phyloP scores from a whole-genome alignment of 2,329 filamentous ascomycete species.

The Cladophialophora psammophila region DNA sequence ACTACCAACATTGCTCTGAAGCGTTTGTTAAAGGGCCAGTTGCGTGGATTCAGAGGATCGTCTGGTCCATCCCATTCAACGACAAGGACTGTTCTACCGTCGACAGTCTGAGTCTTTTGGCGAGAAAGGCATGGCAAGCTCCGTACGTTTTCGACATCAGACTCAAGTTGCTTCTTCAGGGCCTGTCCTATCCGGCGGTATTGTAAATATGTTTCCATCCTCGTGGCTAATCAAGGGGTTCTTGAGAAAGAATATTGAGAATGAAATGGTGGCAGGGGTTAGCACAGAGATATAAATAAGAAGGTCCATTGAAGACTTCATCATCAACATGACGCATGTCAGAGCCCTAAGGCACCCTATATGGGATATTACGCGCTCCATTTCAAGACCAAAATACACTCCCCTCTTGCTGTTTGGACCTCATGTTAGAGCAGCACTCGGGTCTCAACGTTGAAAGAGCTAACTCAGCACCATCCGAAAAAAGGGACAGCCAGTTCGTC shows the following conservation, averaged over 20 bases:
- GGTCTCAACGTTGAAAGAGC: neutral
- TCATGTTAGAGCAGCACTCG: neutral
- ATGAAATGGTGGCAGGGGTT: neutral
- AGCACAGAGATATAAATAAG: conserved; percentile 1
- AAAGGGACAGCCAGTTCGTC: neutral
- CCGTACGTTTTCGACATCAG: conserved; percentile 15
- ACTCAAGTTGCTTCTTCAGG: conserved; percentile 28
- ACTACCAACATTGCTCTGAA: conserved; percentile 53
- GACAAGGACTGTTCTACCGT: conserved; percentile 45
- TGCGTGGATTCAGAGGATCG: conserved; percentile 51
- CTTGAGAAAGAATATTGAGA: neutral
- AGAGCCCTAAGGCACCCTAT: neutral
- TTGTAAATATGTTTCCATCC: conserved; percentile 33
- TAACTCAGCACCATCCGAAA: neutral
- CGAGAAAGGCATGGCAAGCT: conserved; percentile 27
- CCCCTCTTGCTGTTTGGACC: neutral
- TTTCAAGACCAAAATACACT: neutral
- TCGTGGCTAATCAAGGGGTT: neutral
- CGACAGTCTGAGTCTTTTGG: conserved; percentile 25
- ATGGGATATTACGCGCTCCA: neutral
- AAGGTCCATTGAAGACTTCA: neutral
- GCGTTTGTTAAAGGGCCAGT: conserved; percentile 47
- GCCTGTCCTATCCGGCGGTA: conserved; percentile 29
- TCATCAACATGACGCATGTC: neutral
- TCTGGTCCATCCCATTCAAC: conserved; percentile 51